Evolutionary conservation across 495 filamentous ascomycete genomes (phyloP), one percentile per base, ranked within the genome.

Genomic region (Aspergillus ostianus): DNA sequence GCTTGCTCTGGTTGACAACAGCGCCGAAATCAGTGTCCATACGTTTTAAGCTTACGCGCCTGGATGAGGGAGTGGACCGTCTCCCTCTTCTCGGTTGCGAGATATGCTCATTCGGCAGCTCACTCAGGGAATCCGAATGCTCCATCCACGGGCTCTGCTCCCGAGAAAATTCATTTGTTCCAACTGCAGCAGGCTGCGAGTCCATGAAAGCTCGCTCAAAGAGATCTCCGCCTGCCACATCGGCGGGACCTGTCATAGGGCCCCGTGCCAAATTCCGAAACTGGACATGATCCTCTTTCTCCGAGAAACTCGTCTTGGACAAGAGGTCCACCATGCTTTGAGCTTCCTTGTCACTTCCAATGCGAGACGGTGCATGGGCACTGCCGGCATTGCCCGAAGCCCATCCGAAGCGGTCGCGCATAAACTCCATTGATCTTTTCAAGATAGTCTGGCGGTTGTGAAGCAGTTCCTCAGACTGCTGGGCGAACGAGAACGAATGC

Each of bases 401-500:
- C 91, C 92, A 96, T 60, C 91, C 91, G 70, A 96, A 81, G 57
- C 88, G 92, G 69, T 97, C 93, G 67, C 90, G 87, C 93, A 99
- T 94, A 69, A 98, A 98, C 73, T 98, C 95, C 61, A 98, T 89
- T 15, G 92, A 95, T 55, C 92, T 82, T 70, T 97, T 97, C 65
- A 99, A 70, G 19, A 96, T 88, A 75, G 92, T 97, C 68, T 98
- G 95, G 50, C 95, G 85, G 67, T 80, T 97, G 67, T 96, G 90
- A 27, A 98, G 82, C 48, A 89, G 79, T 65, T 97, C 93, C 67
- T 96, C 93, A 6, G 93, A 92, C 72, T 96, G 93, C 58, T 97
- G 91, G 4, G 95, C 91, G 71, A 99, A 99, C 30, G 95, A 98
- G 76, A 99, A 99, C 0, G 95, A 98, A 70, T 99, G 94, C 58